Evolutionary conservation across 805 yeast genomes (phyloP), one percentile per base, ranked within the genome.

Genomic region (Kockiozyma suomiensis): DNA sequence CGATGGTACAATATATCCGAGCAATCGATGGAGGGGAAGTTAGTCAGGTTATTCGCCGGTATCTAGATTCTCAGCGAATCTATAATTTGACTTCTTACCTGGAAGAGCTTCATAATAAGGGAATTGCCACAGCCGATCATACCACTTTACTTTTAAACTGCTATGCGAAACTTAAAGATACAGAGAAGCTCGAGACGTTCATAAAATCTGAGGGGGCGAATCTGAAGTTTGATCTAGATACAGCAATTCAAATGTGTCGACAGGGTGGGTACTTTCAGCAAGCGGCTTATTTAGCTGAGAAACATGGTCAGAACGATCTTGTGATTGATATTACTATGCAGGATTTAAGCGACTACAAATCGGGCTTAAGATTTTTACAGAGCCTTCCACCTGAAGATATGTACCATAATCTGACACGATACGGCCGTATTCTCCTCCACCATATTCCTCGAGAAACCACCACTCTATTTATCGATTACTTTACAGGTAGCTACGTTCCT

Each of bases 401-500:
- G 3, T 74, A 92, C 30, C 76, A 93, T 42, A 85, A 89, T 7
- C 75, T 92, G 51, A 81, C 85, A 6, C 85, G 85, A 30, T 84
- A 82, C 68, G 85, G 93, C 2, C 84, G 88, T 60, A 69, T 74
- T 1, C 74, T 93, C 30, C 76, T 93, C 50, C 88, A 87, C 38
- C 70, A 78, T 48, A 74, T 83, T 40, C 97, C 98, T 0, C 81
- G 87, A 58, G 90, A 87, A 57, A 87, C 96, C 0, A 91, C 97
- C 1, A 86, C 86, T 32, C 74, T 94, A 38, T 76, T 93, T 58
- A 91, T 94, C 52, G 87, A 88, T 30, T 87, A 93, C 0, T 94
- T 93, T 70, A 93, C 98, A 0, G 97, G 97, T 0, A 84, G 82
- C 56, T 93, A 86, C 71, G 76, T 74, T 30, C 87, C 90, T 1